These are phyloP conservation scores for Nectriaceae sp. DNA, from an alignment of 2,329 filamentous ascomycete species.

Conservation along the genomic window DNA sequence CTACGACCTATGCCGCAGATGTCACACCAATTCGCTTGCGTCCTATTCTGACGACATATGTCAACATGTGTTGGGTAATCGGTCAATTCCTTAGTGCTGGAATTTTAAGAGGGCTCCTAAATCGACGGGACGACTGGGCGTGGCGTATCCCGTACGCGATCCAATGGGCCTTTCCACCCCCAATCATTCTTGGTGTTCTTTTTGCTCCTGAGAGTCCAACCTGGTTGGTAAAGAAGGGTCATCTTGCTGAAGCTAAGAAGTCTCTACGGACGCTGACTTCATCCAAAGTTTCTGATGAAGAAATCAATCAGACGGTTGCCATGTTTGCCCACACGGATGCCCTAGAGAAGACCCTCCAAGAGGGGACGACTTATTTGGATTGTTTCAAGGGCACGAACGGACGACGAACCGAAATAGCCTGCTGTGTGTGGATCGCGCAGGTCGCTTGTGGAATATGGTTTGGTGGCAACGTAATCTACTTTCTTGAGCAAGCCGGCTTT, in stretches of 20 bases:
- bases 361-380: constrained; percentile 1
- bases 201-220: constrained; percentile 43
- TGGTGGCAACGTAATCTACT: constrained; percentile 3
- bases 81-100: constrained; percentile 44
- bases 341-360: constrained; percentile 18
- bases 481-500: constrained; percentile 2
- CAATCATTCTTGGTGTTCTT: constrained; percentile 36
- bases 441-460: constrained; percentile 2
- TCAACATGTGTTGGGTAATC: constrained; percentile 42
- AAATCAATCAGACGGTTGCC: constrained; percentile 29
- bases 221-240: constrained; percentile 44
- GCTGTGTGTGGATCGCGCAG: neutral
- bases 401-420: constrained; percentile 5
- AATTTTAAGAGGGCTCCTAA: constrained; percentile 39
- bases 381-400: constrained; percentile 4
- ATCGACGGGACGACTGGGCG: constrained; percentile 38
- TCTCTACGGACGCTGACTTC: constrained; percentile 25
- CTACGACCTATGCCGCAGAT: constrained; percentile 9
- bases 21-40: constrained; percentile 7
- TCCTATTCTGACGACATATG: constrained; percentile 3
- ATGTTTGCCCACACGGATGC: constrained; percentile 44
- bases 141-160: constrained; percentile 46
- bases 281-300: constrained; percentile 8
- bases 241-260: constrained; percentile 21
- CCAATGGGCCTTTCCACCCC: constrained; percentile 46